Percentiles rank a stretch among this genome's conserved stretches.
Evolutionary conservation across 192 early-diverging fungal species (phyloP).

Genomic region (Entomortierella chlamydospora): DNA sequence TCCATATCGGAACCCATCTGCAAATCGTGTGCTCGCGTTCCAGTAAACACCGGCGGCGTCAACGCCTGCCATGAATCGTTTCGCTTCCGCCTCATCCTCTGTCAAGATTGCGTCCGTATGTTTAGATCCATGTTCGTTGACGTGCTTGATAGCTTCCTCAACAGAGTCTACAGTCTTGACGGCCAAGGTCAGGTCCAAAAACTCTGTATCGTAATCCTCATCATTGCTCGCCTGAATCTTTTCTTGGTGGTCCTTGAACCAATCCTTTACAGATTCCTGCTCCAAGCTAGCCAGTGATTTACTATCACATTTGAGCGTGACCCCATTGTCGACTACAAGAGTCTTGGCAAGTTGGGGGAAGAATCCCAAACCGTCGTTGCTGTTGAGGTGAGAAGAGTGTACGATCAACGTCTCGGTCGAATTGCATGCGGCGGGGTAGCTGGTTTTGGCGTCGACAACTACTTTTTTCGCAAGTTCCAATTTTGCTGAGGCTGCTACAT

Average conservation of each 20-base stretch:
- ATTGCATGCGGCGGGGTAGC: constrained; percentile 93
- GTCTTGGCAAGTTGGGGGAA: constrained; percentile 70
- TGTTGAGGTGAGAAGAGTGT: constrained; percentile 60
- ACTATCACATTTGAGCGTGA: constrained; percentile 64
- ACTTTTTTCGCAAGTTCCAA: constrained; percentile 79
- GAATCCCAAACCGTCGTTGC: constrained; percentile 25
- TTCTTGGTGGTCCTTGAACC: constrained; percentile 42
- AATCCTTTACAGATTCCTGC: neutral
- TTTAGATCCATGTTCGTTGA: constrained; percentile 93
- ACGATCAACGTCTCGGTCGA: constrained; percentile 93
- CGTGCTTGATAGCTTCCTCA: constrained; percentile 88
- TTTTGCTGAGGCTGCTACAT: constrained; percentile 87
- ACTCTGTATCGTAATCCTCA: constrained; percentile 92
- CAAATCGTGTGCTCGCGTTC: constrained; percentile 96
- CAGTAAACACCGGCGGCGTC: constrained; percentile 99
- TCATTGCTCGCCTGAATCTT: constrained; percentile 48
- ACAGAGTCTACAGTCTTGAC: constrained; percentile 81
- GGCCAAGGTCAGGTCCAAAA: constrained; percentile 87
- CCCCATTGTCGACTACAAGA: constrained; percentile 71
- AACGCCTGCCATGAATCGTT: constrained; percentile 90
- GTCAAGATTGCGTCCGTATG: constrained; percentile 98
- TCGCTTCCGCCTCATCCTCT: constrained; percentile 74
- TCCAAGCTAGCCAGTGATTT: constrained; percentile 38
- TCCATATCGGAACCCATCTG: constrained; percentile 98
- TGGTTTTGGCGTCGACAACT: constrained; percentile 91